phyloP scores from a whole-genome alignment of 148 eudicot genomes.

The Rhododendron molle region DNA sequence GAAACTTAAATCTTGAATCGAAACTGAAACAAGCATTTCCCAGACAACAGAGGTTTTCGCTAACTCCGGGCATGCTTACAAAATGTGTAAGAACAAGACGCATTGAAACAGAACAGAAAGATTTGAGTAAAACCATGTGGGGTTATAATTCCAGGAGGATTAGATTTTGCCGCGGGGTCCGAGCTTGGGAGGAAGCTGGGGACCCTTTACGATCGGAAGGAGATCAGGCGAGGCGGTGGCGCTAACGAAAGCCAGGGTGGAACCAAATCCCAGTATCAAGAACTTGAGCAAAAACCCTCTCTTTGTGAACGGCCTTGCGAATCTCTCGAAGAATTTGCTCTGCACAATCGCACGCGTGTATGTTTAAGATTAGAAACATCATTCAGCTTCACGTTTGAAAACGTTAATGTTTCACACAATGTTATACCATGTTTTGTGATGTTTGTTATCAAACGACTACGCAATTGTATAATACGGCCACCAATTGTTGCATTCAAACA shows the following conservation, averaged over 20 bases:
- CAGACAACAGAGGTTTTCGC: background rate
- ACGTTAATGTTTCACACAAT: background rate
- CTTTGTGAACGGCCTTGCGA: conserved; percentile 98
- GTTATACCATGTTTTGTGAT: background rate
- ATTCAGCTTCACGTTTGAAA: background rate
- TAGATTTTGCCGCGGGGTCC: conserved; percentile 94
- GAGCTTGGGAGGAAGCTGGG: conserved; percentile 90
- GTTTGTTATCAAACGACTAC: too few relatives aligned
- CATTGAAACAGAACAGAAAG: conserved; percentile 11
- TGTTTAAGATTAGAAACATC: background rate
- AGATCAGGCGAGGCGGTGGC: conserved; percentile 73
- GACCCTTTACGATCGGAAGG: conserved; percentile 86
- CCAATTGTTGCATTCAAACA: background rate
- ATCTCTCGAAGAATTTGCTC: conserved; percentile 99
- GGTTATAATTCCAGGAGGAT: conserved; percentile 5
- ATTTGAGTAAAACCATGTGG: conserved; percentile 10
- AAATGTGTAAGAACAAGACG: background rate
- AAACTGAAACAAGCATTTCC: background rate
- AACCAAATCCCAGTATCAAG: conserved; percentile 87
- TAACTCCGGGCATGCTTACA: conserved; percentile 28
- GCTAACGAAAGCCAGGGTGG: conserved; percentile 69
- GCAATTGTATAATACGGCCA: background rate
- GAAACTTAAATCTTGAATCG: background rate
- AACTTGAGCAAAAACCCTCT: conserved; percentile 94
- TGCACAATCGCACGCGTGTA: conserved; percentile 22